These are phyloP conservation scores for Colletotrichum musae DNA, from an alignment of 2,329 filamentous ascomycete species.

Conservation along the genomic window DNA sequence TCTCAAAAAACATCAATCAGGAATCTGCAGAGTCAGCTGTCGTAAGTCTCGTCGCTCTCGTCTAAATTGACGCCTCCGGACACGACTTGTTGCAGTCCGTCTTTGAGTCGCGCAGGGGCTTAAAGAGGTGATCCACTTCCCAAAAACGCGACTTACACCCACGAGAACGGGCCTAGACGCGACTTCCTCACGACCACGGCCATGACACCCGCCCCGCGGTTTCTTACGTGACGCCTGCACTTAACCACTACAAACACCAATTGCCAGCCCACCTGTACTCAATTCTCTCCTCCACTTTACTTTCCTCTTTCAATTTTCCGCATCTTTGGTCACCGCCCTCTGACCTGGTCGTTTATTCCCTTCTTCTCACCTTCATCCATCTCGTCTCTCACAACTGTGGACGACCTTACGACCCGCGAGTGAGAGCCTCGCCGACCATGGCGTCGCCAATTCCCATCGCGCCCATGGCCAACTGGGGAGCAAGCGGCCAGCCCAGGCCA, in stretches of 20 bases:
- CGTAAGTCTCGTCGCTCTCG: background rate
- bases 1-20: background rate
- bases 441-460: constrained; percentile 55
- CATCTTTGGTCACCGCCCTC: constrained; percentile 28
- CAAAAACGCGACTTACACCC: constrained; percentile 41
- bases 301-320: constrained; percentile 30
- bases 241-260: constrained; percentile 40
- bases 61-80: background rate
- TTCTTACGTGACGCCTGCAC: constrained; percentile 41
- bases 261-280: constrained; percentile 29
- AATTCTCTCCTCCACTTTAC: constrained; percentile 32
- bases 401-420: constrained; percentile 23
- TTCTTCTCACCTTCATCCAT: background rate
- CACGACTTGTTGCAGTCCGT: constrained; percentile 2
- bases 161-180: constrained; percentile 23
- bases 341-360: constrained; percentile 18
- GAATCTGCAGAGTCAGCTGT: background rate
- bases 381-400: constrained; percentile 19
- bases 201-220: constrained; percentile 42
- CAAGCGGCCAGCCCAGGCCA: constrained; percentile 44
- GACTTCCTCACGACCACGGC: constrained; percentile 40
- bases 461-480: constrained; percentile 51
- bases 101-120: constrained; percentile 30
- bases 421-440: constrained; percentile 50
- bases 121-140: constrained; percentile 41